Conservation (phyloP, 1,284 basidiomycete genomes). For the Bjerkandera adusta region DNA sequence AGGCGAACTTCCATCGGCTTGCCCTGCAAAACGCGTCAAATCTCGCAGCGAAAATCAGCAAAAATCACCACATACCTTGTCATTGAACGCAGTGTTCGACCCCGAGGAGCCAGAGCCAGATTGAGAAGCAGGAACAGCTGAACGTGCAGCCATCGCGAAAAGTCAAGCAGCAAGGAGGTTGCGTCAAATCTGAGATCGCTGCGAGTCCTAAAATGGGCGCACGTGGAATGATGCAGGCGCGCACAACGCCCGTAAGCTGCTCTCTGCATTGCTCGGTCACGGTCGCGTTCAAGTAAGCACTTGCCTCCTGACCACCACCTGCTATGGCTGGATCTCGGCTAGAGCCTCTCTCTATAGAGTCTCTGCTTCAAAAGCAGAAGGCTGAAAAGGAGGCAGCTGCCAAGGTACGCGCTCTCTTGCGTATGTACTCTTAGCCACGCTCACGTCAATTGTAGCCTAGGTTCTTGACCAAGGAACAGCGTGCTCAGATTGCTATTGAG, state of each 20-base stretch:
- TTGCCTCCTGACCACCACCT: conserved; percentile 16
- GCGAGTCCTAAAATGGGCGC: too few species aligned
- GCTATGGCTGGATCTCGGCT: conserved; percentile 38
- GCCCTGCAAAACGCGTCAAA: conserved; percentile 52
- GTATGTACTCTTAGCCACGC: background rate
- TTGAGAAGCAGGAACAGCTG: conserved; percentile 35
- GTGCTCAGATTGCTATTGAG: conserved; percentile 84
- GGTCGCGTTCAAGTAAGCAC: too few species aligned
- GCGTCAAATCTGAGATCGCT: conserved; percentile 13
- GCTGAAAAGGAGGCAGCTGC: conserved; percentile 85
- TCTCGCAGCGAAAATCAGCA: conserved; percentile 14
- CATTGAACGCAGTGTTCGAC: conserved; percentile 77
- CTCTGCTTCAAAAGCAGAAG: conserved; percentile 82
- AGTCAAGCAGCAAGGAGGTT: conserved; percentile 12
- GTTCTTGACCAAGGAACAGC: conserved; percentile 86
- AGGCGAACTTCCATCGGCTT: conserved; percentile 93
- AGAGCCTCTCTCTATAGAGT: conserved; percentile 82
- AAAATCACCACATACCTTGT: conserved; percentile 54
- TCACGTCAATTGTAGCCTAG: conserved; percentile 58
- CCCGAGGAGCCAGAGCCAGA: conserved; percentile 29
- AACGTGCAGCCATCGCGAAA: conserved; percentile 41
- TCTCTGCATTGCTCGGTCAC: too few species aligned
- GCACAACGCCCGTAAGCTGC: too few species aligned
- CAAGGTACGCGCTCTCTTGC: conserved; percentile 54
- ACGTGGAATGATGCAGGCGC: too few species aligned